Evolutionary conservation across 176 grass and related monocot species (phyloP), one percentile per base, ranked within the genome.

Genomic region (Tuctoria greenei): DNA sequence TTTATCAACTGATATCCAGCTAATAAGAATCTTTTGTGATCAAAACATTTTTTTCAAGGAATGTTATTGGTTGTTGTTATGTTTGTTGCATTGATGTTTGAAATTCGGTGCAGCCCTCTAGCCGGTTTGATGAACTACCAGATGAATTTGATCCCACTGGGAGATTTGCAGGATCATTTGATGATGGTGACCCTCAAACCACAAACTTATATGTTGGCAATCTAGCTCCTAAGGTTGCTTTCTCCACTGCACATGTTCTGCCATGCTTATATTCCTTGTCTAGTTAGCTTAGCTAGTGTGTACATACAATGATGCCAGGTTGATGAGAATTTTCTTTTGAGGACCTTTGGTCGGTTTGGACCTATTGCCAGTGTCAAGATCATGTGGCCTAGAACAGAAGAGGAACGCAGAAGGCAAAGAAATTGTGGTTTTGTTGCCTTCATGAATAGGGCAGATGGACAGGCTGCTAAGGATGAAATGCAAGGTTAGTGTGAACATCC

Each of bases 361-460:
- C 95, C 95, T 56, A 95, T 95, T 79, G 95, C 95, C 66, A 99
- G 95, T 82, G 91, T 99, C 75, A 99, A 99, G 77, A 99, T 99
- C 71, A 99, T 95, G 95, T 99, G 95, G 95, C 95, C 95, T 81
- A 87, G 95, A 73, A 99, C 95, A 65, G 95, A 99, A 84, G 95
- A 99, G 80, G 95, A 99, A 78, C 74, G 79, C 36, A 95, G 85
- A 81, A 90, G 95, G 82, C 91, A 99, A 82, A 88, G 95, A 72
- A 99, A 99, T 72, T 95, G 95, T 69, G 95, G 95, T 25, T 99
- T 99, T 78, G 95, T 99, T 92, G 95, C 95, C 64, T 99, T 99
- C 72, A 99, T 99, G 95, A 95, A 99, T 62, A 92, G 95, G 82
- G 73, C 77, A 41, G 95, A 99, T 34, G 95, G 95, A 65, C 95